phyloP scores from a whole-genome alignment of 306 rosid genomes.

The Begonia loranthoides region DNA sequence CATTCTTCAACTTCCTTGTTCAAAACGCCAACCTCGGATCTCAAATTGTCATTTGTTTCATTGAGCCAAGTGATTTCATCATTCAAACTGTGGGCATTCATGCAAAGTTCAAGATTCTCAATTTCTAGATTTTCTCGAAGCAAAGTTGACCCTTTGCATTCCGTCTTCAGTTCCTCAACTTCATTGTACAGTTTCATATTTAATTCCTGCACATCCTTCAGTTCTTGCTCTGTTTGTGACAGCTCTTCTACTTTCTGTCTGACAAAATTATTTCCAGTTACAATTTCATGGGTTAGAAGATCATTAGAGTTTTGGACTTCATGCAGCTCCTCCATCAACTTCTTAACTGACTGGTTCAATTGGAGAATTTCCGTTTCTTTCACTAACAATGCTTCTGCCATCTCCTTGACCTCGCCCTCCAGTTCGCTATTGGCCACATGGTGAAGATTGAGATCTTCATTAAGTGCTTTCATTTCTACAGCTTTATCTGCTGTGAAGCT shows the following conservation, averaged over 20 bases:
- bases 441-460: slow-evolving; percentile 36
- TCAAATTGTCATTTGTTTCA: slow-evolving; percentile 35
- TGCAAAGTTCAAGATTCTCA: slow-evolving; percentile 48
- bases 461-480: slow-evolving; percentile 38
- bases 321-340: slow-evolving; percentile 30
- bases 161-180: slow-evolving; percentile 48
- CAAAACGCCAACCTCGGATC: slow-evolving; percentile 41
- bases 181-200: slow-evolving; percentile 39
- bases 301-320: slow-evolving; percentile 34
- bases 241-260: slow-evolving; percentile 42
- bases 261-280: slow-evolving; percentile 30
- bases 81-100: slow-evolving; percentile 40
- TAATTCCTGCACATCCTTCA: slow-evolving; percentile 35
- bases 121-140: slow-evolving; percentile 35
- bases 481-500: slow-evolving; percentile 49
- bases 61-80: slow-evolving; percentile 49
- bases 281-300: slow-evolving; percentile 35
- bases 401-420: slow-evolving; percentile 33
- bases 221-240: slow-evolving; percentile 43
- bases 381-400: slow-evolving; percentile 33
- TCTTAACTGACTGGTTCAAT: slow-evolving; percentile 38
- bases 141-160: slow-evolving; percentile 30
- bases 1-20: slow-evolving; percentile 48
- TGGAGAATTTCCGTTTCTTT: slow-evolving; percentile 40
- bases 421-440: slow-evolving; percentile 31